These are phyloP conservation scores for Fusarium subglutinans DNA, from an alignment of 2,329 filamentous ascomycete genomes.

Conservation along the genomic window DNA sequence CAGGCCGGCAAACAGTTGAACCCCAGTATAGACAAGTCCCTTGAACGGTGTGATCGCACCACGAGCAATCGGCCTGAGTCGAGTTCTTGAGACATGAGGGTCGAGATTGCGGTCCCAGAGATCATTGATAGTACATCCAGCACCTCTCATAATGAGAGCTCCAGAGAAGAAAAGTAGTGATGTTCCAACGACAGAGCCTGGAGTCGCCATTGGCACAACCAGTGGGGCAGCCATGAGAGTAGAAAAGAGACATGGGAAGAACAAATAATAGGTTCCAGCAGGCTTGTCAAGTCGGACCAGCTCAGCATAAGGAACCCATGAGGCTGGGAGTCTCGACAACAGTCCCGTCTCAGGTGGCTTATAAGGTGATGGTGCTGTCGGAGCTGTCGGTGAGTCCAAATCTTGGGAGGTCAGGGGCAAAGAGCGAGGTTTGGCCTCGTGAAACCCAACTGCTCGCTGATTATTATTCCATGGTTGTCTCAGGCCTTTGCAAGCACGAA, in stretches of 20 bases:
- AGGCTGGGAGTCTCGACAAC: constrained; percentile 72
- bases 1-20: constrained; percentile 77
- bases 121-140: constrained; percentile 90
- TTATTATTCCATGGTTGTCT: constrained; percentile 18
- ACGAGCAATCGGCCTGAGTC: constrained; percentile 81
- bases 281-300: constrained; percentile 85
- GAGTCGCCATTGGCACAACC: constrained; percentile 66
- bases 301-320: constrained; percentile 83
- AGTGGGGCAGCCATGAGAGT: constrained; percentile 82
- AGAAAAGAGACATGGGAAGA: constrained; percentile 86
- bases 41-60: constrained; percentile 77
- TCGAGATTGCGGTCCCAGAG: constrained; percentile 91
- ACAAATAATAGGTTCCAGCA: constrained; percentile 84
- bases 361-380: constrained; percentile 56
- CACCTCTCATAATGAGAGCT: constrained; percentile 85
- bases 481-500: not conserved
- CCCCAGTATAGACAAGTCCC: constrained; percentile 78
- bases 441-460: constrained; percentile 36
- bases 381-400: constrained; percentile 15
- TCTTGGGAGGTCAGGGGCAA: constrained; percentile 23
- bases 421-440: constrained; percentile 35
- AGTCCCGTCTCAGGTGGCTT: constrained; percentile 76
- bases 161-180: constrained; percentile 77
- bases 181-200: constrained; percentile 70
- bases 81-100: constrained; percentile 78